Evolutionary conservation across 2,329 filamentous ascomycete genomes (phyloP).

Genomic region (Aschersonia sp.): DNA sequence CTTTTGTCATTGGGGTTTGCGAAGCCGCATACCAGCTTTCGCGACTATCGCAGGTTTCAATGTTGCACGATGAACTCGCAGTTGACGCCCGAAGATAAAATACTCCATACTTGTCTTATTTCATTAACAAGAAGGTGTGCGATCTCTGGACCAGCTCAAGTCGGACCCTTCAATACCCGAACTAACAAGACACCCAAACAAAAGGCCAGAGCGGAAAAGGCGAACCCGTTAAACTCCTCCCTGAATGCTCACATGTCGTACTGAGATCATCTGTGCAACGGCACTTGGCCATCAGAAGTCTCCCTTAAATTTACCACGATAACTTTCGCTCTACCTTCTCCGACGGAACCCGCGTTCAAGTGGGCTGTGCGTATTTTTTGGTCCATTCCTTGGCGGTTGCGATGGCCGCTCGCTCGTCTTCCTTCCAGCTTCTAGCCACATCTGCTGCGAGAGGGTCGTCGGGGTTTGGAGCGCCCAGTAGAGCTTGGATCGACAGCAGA

Average conservation of each 20-base stretch:
- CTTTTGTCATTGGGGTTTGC: too few relatives aligned
- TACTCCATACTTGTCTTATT: too few relatives aligned
- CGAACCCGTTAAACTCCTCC: constrained; percentile 9
- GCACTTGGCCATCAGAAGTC: too few relatives aligned
- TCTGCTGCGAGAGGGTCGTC: constrained; percentile 98
- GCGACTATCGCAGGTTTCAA: too few relatives aligned
- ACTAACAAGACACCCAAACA: not conserved
- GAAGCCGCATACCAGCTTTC: too few relatives aligned
- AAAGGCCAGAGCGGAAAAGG: not conserved
- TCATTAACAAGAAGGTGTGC: too few relatives aligned
- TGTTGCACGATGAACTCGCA: too few relatives aligned
- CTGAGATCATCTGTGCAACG: not conserved
- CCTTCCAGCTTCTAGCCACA: constrained; percentile 96
- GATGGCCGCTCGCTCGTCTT: constrained; percentile 85
- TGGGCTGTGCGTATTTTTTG: constrained; percentile 55
- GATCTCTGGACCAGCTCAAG: too few relatives aligned
- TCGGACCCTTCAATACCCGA: too few relatives aligned
- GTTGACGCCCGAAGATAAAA: too few relatives aligned
- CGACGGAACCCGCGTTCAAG: not conserved
- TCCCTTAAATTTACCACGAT: too few relatives aligned
- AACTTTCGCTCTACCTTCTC: too few relatives aligned
- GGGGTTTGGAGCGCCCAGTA: constrained; percentile 91
- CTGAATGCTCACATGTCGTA: constrained; percentile 8
- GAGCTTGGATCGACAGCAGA: constrained; percentile 92
- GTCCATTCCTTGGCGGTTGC: constrained; percentile 91